A percentile compares a stretch with the other conserved stretches of the same genome.
Conservation (phyloP, 2,329 filamentous ascomycete species). For the Diplocarpon rosae region DNA sequence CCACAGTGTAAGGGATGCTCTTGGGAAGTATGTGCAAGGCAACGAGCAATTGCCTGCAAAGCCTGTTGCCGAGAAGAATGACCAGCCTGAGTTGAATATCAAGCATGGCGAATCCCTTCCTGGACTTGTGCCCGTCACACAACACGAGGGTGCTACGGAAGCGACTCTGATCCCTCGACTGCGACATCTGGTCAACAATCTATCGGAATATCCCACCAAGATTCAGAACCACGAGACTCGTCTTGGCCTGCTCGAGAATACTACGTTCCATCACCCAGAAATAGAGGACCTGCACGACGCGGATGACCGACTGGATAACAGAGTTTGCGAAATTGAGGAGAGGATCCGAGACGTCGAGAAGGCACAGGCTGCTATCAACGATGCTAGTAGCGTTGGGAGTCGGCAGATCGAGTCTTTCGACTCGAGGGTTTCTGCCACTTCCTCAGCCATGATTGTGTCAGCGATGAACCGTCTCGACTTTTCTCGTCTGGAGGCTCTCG, state of each 20-base stretch:
- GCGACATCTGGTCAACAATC: conserved; percentile 15
- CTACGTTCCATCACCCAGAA: conserved; percentile 54
- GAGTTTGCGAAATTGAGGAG: conserved; percentile 58
- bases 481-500: conserved; percentile 35
- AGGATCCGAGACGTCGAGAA: conserved; percentile 50
- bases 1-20: conserved; percentile 10
- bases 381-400: conserved; percentile 20
- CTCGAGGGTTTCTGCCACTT: conserved; percentile 28
- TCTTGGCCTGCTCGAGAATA: conserved; percentile 57
- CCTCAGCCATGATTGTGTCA: conserved; percentile 28
- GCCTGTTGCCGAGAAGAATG: conserved; percentile 7
- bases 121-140: background rate
- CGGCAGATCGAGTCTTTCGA: conserved; percentile 21
- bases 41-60: conserved; percentile 7
- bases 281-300: conserved; percentile 60
- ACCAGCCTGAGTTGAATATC: conserved; percentile 10
- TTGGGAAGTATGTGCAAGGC: conserved; percentile 15
- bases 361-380: conserved; percentile 34
- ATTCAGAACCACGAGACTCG: conserved; percentile 44
- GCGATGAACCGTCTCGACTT: conserved; percentile 30
- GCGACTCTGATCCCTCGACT: conserved; percentile 16
- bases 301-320: conserved; percentile 54
- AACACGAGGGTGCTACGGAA: conserved; percentile 8
- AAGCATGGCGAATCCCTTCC: conserved; percentile 15
- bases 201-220: conserved; percentile 18